Conservation (phyloP, 2,329 filamentous ascomycete genomes). For the Phaeosphaeriaceae sp. region DNA sequence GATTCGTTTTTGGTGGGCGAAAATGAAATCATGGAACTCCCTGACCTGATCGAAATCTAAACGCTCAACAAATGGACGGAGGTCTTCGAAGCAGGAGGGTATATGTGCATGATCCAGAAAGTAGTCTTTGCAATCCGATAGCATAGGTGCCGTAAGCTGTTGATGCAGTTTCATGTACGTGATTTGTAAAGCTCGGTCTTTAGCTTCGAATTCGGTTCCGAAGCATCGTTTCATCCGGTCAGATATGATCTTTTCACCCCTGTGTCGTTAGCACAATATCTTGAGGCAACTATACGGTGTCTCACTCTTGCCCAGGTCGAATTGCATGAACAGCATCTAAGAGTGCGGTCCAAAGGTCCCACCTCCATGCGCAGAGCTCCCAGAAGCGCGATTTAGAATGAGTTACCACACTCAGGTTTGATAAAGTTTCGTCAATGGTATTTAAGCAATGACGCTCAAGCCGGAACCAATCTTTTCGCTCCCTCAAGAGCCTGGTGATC, state of each 20-base stretch:
- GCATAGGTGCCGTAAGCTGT: conserved; percentile 11
- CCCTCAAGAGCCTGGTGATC: conserved; percentile 14
- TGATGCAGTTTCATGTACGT: conserved; percentile 21
- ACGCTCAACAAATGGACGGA: conserved; percentile 29
- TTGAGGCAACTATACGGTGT: too few relatives aligned
- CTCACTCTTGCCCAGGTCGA: conserved; percentile 19
- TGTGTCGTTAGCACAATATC: conserved; percentile 7
- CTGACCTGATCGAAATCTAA: conserved; percentile 17
- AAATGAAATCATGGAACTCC: conserved; percentile 22
- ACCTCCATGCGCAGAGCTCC: conserved; percentile 18
- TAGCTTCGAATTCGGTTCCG: conserved; percentile 8
- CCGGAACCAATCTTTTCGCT: conserved; percentile 20
- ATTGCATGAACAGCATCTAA: conserved; percentile 12
- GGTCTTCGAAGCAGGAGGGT: conserved; percentile 37
- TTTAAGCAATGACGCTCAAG: conserved; percentile 24
- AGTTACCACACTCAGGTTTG: conserved; percentile 5
- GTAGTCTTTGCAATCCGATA: conserved; percentile 28
- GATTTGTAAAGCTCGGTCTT: conserved; percentile 22
- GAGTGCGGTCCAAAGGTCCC: conserved; percentile 23
- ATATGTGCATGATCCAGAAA: conserved; percentile 26
- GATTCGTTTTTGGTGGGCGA: conserved; percentile 3
- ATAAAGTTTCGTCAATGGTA: conserved; percentile 18
- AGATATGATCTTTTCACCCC: conserved; percentile 9
- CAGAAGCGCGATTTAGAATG: conserved; percentile 4
- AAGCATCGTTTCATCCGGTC: conserved; percentile 19